phyloP scores from a whole-genome alignment of 495 filamentous ascomycete genomes.

The Xylaria intraflava region DNA sequence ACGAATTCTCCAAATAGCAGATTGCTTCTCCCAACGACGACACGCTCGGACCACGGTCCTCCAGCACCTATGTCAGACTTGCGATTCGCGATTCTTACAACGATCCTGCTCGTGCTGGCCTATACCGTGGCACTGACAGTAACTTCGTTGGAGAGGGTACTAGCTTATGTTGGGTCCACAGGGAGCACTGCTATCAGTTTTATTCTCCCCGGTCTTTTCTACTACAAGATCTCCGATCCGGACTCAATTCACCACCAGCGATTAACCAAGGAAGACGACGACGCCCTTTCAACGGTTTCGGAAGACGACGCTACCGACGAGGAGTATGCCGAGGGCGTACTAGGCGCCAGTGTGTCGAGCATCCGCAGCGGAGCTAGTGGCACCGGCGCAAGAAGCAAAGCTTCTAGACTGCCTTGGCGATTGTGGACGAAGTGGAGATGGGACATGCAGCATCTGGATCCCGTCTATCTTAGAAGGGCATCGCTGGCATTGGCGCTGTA shows the following conservation, averaged over 20 bases:
- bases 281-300: conserved; percentile 42
- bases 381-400: conserved; percentile 15
- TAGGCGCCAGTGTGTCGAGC: conserved; percentile 43
- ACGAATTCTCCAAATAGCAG: conserved; percentile 33
- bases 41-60: conserved; percentile 37
- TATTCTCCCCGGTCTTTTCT: conserved; percentile 91
- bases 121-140: conserved; percentile 89
- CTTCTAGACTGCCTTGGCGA: conserved; percentile 24
- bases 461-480: conserved; percentile 58
- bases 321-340: conserved; percentile 25
- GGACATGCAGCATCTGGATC: conserved; percentile 45
- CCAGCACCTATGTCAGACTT: conserved; percentile 64
- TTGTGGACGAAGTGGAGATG: conserved; percentile 38
- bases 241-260: conserved; percentile 77
- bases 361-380: conserved; percentile 38
- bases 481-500: conserved; percentile 75
- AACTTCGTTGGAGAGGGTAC: conserved; percentile 76
- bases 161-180: conserved; percentile 93
- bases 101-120: conserved; percentile 70
- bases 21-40: conserved; percentile 34
- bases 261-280: conserved; percentile 83
- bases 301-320: conserved; percentile 38
- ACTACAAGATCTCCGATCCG: conserved; percentile 93
- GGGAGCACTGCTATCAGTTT: conserved; percentile 93
- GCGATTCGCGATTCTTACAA: conserved; percentile 86